Evolutionary conservation across 2,329 filamentous ascomycete species (phyloP).

Genomic region (Leptosphaerulina australis): DNA sequence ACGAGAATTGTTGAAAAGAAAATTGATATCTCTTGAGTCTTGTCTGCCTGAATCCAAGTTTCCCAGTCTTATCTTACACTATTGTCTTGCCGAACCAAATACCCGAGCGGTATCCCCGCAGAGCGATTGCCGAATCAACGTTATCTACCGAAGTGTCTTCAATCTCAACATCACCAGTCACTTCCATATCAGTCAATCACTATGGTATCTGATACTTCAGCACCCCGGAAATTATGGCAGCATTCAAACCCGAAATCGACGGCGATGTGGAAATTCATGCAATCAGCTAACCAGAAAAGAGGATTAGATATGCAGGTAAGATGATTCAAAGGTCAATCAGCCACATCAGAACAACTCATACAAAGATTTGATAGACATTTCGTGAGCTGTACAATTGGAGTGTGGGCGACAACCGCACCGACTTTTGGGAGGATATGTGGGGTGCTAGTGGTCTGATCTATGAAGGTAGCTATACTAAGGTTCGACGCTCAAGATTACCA

Average conservation of each 20-base stretch:
- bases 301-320: conserved; percentile 63
- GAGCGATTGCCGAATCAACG: conserved; percentile 4
- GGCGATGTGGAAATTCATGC: conserved; percentile 56
- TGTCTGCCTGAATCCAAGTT: too few species aligned
- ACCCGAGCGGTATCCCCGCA: conserved; percentile 6
- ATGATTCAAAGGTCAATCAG: neutral
- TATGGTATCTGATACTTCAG: neutral
- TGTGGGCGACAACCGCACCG: conserved; percentile 59
- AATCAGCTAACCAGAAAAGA: conserved; percentile 65
- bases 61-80: too few species aligned
- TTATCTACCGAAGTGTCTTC: neutral
- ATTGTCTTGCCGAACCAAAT: neutral
- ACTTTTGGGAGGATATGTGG: conserved; percentile 50
- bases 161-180: neutral
- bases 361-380: conserved; percentile 60
- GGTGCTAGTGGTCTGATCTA: conserved; percentile 36
- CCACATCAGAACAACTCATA: neutral
- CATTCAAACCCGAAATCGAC: conserved; percentile 53
- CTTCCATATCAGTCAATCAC: neutral
- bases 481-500: neutral
- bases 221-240: conserved; percentile 56
- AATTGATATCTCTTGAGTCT: neutral
- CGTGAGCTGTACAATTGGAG: conserved; percentile 74
- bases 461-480: conserved; percentile 37
- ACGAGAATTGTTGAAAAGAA: neutral